Conservation (phyloP, 2,329 filamentous ascomycete genomes). For the Rutstroemia sp. region DNA sequence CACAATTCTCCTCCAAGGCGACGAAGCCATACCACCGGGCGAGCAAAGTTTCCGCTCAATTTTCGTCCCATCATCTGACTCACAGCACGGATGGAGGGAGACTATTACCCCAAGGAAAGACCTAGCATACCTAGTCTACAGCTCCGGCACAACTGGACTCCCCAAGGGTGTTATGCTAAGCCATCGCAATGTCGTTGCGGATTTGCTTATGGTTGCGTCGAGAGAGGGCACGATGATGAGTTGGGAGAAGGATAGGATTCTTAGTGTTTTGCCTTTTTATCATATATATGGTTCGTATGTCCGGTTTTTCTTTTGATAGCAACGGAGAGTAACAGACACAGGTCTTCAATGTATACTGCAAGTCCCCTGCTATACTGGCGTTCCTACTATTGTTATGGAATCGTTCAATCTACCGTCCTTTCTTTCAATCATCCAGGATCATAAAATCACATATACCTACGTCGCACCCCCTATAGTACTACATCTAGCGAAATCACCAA, state of each 20-base stretch:
- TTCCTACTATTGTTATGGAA: background rate
- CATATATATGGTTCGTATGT: background rate
- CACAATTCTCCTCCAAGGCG: too few species aligned
- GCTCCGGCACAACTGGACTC: slow-evolving; percentile 71
- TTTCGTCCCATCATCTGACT: too few species aligned
- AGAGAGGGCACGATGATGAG: too few species aligned
- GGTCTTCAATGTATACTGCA: slow-evolving; percentile 41
- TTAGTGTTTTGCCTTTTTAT: slow-evolving; percentile 15
- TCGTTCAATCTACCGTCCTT: slow-evolving; percentile 33
- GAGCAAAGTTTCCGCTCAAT: too few species aligned
- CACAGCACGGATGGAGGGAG: too few species aligned
- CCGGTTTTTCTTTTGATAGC: too few species aligned
- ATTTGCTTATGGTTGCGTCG: too few species aligned
- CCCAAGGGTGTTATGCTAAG: slow-evolving; percentile 62
- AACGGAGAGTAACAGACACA: background rate
- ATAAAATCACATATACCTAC: slow-evolving; percentile 45
- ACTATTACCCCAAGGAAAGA: too few species aligned
- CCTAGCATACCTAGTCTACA: slow-evolving; percentile 41
- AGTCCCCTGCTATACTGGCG: slow-evolving; percentile 34
- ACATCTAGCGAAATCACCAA: slow-evolving; percentile 50
- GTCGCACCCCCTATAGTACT: slow-evolving; percentile 52
- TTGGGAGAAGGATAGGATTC: slow-evolving; percentile 13
- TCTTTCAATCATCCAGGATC: slow-evolving; percentile 41
- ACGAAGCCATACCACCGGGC: too few species aligned
- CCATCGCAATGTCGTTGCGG: slow-evolving; percentile 54